These are phyloP conservation scores for Gracilariopsis chorda DNA, from an alignment of 23 red algal genomes.

Conservation along the genomic window DNA sequence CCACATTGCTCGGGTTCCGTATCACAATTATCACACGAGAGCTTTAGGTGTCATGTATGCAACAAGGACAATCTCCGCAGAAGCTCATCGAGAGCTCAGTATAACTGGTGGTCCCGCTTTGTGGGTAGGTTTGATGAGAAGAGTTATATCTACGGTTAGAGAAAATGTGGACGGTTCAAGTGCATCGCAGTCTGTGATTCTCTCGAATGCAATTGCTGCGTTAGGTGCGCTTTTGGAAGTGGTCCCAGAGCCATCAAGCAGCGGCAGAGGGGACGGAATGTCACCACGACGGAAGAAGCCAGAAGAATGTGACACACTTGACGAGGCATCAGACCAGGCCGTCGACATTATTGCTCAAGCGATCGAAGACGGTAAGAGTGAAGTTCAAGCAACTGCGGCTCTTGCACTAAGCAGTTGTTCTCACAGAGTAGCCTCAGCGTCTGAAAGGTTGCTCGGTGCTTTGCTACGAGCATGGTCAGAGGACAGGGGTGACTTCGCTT, in stretches of 20 bases:
- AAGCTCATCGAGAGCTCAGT: constrained; percentile 62
- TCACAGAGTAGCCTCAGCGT: constrained; percentile 34
- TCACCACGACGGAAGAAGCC: not conserved
- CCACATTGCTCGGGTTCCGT: constrained; percentile 16
- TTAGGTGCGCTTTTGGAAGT: constrained; percentile 58
- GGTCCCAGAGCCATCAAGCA: constrained; percentile 26
- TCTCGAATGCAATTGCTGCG: constrained; percentile 42
- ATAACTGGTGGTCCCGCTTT: constrained; percentile 46
- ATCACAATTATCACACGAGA: constrained; percentile 60
- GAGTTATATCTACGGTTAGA: constrained; percentile 28
- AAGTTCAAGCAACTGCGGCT: constrained; percentile 36
- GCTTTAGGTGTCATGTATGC: constrained; percentile 52
- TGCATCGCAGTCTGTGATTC: constrained; percentile 16
- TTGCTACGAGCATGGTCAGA: constrained; percentile 44
- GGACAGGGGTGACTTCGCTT: constrained; percentile 24
- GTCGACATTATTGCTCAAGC: constrained; percentile 26
- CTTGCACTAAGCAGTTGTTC: constrained; percentile 48
- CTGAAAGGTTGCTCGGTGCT: constrained; percentile 31
- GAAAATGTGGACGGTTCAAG: not conserved
- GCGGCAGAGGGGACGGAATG: not conserved
- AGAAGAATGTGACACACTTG: not conserved
- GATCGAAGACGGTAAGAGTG: constrained; percentile 25
- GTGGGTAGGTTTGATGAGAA: constrained; percentile 55
- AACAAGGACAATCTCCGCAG: constrained; percentile 38
- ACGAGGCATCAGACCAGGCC: constrained; percentile 15